Base-by-base conservation (phyloP, 1,139 yeast species). In the Pichia sp. region DNA sequence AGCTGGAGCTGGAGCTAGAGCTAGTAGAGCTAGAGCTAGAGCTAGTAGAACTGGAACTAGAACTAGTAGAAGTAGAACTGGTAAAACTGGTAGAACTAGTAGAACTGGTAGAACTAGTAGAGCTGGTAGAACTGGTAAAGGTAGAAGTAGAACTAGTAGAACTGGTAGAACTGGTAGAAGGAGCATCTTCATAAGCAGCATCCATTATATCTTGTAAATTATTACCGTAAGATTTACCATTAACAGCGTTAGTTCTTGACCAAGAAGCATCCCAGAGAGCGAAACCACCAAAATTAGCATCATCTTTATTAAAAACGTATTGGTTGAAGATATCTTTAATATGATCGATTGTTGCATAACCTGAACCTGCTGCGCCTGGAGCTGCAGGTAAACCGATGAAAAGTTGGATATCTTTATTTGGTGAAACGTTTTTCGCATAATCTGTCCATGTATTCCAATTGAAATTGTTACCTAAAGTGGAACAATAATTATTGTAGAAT, bases 211-310 rank as follows among this genome's bases (percentile, higher is more conserved):
- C 50, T 55, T 74, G 72, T 66, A 76, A 63, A 15, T 64, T 66
- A 24, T 56, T 61, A 30, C 66, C 74, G 36, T 36, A 50, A 11
- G 51, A 39, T 15, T 33, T 28, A 31, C 43, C 53, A 38, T 48
- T 40, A n/a, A 68, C 66, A 22, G 56, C 60, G 57, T 84, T 85
- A 19, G 69, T 58, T 58, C 69, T 74, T 14, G 82, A 88, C 60
- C 82, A 86, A 41, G 93, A 81, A 40, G 95, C 95, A 62, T 88
- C 96, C 96, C 96, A 88, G 47, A 86, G 64, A 66, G 84, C 78
- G 52, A 88, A 72, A 58, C 96, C 96, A 49, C 94, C 96, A 55
- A 88, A 84, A 41, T 72, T 60, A 1, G 53, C 36, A 24, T 45
- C 50, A 30, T 45, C 49, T 7, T 46, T 26, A 21, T 37, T 60